phyloP scores from a whole-genome alignment of 2,329 filamentous ascomycete species.

The Verticillium klebahnii region DNA sequence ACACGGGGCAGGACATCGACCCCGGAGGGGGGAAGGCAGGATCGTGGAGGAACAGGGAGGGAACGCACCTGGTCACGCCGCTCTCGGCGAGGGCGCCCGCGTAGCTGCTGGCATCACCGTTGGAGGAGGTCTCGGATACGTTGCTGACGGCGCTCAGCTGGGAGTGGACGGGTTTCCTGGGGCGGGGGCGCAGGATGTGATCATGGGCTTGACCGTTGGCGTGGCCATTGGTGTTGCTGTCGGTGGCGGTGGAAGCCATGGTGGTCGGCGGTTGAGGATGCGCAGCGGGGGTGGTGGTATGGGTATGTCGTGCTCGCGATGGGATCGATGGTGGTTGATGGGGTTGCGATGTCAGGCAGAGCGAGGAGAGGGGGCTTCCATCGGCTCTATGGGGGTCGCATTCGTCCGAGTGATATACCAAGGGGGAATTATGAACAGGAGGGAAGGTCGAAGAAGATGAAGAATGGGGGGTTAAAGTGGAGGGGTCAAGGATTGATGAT shows the following conservation, averaged over 20 bases:
- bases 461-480: not conserved
- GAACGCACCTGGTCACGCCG: slow-evolving; percentile 10
- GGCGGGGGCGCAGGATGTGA: slow-evolving; percentile 42
- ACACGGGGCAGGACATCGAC: not conserved
- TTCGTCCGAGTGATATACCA: not conserved
- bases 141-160: slow-evolving; percentile 22
- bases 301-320: not conserved
- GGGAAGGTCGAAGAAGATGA: not conserved
- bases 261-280: not conserved
- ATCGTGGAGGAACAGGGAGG: not conserved
- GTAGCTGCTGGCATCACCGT: slow-evolving; percentile 5
- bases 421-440: not conserved
- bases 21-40: not conserved
- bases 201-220: slow-evolving; percentile 27
- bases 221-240: slow-evolving; percentile 16
- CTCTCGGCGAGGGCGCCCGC: slow-evolving; percentile 6
- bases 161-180: slow-evolving; percentile 43
- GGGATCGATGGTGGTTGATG: not conserved
- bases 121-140: slow-evolving; percentile 2
- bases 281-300: not conserved
- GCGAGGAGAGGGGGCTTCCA: not conserved
- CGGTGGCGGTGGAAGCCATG: not conserved
- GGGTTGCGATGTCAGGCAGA: not conserved
- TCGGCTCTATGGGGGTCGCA: not conserved
- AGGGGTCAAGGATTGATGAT: not conserved